These are phyloP conservation scores for Emergomyces pasteurianus DNA, from an alignment of 2,329 filamentous ascomycete species.

Conservation along the genomic window DNA sequence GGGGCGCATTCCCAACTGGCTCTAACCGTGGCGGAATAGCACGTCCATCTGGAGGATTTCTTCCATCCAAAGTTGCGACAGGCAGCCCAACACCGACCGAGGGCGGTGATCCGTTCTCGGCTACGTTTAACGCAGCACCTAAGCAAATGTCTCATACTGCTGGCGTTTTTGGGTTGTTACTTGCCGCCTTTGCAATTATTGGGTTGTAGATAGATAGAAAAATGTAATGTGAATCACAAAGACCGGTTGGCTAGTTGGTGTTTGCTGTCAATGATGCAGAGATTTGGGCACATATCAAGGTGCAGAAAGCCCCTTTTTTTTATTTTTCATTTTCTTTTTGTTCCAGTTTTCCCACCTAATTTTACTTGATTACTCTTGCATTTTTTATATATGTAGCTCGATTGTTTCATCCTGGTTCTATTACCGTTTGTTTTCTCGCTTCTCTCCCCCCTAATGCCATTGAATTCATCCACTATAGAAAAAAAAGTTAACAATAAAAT, in stretches of 20 bases:
- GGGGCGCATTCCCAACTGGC: not conserved
- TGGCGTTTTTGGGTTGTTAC: slow-evolving; percentile 1
- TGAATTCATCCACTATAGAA: not conserved
- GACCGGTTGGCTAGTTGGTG: not conserved
- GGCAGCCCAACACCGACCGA: slow-evolving; percentile 2
- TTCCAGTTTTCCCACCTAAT: not conserved
- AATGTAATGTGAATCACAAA: too few relatives aligned
- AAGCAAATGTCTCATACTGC: slow-evolving; percentile 2
- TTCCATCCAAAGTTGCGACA: not conserved
- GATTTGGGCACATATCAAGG: not conserved
- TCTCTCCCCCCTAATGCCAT: not conserved
- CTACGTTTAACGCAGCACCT: slow-evolving; percentile 4
- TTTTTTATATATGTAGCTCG: not conserved
- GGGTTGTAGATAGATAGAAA: not conserved
- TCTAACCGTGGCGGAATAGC: not conserved
- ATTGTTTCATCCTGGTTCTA: not conserved
- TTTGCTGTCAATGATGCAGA: not conserved
- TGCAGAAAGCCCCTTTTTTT: not conserved
- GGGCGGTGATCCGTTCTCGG: not conserved
- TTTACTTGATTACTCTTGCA: not conserved
- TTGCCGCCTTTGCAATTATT: slow-evolving; percentile 5
- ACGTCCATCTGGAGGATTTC: not conserved
- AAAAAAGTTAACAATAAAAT: too few relatives aligned
- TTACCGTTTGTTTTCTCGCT: not conserved
- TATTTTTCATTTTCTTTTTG: not conserved